Percentiles rank a stretch among this genome's conserved stretches.
Conservation (phyloP, 1,284 basidiomycete genomes). For the Ganoderma sp. region DNA sequence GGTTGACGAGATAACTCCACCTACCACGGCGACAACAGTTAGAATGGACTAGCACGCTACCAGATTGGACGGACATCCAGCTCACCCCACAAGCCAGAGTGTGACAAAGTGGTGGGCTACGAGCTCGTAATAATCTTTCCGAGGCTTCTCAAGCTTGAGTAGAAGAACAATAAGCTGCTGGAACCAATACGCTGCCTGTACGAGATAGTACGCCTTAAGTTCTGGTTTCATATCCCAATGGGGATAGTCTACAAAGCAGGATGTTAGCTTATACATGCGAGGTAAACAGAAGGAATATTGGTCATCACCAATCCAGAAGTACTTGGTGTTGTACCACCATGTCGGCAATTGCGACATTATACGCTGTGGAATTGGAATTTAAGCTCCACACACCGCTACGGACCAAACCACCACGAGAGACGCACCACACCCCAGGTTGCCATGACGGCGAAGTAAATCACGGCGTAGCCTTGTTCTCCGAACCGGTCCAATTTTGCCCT, state of each 20-base stretch:
- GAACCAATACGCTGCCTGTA: constrained; percentile 91
- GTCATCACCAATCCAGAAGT: constrained; percentile 78
- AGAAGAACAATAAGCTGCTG: constrained; percentile 92
- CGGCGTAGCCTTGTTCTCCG: constrained; percentile 89
- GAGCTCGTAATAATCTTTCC: constrained; percentile 91
- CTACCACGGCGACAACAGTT: constrained; percentile 44
- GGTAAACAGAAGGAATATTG: not conserved
- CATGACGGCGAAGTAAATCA: constrained; percentile 79
- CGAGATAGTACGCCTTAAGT: constrained; percentile 92
- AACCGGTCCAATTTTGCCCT: constrained; percentile 80
- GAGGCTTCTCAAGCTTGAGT: constrained; percentile 88
- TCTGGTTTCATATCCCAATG: constrained; percentile 87
- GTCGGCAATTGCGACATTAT: constrained; percentile 90
- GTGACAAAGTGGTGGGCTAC: constrained; percentile 92
- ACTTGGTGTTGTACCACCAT: constrained; percentile 87
- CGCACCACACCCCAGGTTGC: constrained; percentile 81
- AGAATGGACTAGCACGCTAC: constrained; percentile 5
- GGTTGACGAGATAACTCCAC: constrained; percentile 87
- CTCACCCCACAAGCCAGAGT: constrained; percentile 88
- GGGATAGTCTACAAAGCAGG: constrained; percentile 69
- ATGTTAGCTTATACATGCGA: not conserved
- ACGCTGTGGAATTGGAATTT: constrained; percentile 49
- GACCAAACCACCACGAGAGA: constrained; percentile 34
- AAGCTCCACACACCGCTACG: constrained; percentile 4
- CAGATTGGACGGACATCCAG: constrained; percentile 32